Evolutionary conservation across 2,329 filamentous ascomycete species (phyloP).

Genomic region (Arthrobotrys entomopaga): DNA sequence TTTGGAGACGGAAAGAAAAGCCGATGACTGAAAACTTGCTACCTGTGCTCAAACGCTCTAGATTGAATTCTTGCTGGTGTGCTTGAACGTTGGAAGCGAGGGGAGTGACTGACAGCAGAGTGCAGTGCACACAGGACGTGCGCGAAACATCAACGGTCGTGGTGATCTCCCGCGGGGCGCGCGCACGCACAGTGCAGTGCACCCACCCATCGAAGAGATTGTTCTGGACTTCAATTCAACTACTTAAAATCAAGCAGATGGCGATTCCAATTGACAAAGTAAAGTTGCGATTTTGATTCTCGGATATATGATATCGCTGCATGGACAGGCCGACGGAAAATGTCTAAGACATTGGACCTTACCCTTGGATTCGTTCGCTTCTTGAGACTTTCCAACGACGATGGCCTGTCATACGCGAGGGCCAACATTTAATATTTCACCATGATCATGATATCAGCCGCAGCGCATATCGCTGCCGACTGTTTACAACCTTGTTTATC

Average conservation of each 20-base stretch:
- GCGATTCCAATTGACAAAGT: not conserved
- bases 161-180: slow-evolving; percentile 46
- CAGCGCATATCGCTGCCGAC: not conserved
- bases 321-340: slow-evolving; percentile 7
- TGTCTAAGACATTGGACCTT: slow-evolving; percentile 43
- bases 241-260: not conserved
- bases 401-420: slow-evolving; percentile 21
- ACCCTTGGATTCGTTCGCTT: slow-evolving; percentile 25
- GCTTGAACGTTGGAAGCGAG: slow-evolving; percentile 43
- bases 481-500: too few relatives aligned
- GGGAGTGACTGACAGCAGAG: slow-evolving; percentile 37
- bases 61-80: slow-evolving; percentile 21
- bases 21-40: slow-evolving; percentile 25
- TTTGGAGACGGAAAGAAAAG: slow-evolving; percentile 42
- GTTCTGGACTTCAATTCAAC: not conserved
- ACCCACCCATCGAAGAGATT: slow-evolving; percentile 16
- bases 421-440: slow-evolving; percentile 11
- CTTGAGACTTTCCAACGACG: slow-evolving; percentile 37
- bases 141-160: slow-evolving; percentile 24
- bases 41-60: slow-evolving; percentile 4
- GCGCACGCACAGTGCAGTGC: slow-evolving; percentile 22
- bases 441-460: slow-evolving; percentile 33
- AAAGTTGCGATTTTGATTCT: not conserved
- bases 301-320: not conserved
- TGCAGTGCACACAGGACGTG: too few relatives aligned